These are phyloP conservation scores for Rhodotorula toruloides DNA, from an alignment of 768 basidiomycete genomes.

Conservation along the genomic window DNA sequence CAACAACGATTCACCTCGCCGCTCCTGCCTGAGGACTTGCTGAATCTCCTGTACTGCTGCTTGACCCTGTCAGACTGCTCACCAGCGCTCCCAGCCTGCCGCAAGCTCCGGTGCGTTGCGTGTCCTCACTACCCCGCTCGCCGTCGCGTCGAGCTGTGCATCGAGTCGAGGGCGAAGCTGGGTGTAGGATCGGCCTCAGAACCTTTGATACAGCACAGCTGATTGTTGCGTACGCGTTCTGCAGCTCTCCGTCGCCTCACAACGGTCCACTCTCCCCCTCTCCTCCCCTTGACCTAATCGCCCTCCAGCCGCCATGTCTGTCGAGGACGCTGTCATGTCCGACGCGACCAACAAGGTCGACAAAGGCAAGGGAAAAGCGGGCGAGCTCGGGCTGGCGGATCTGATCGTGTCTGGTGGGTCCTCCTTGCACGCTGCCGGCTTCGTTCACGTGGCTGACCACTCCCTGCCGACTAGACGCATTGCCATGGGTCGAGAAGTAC, in stretches of 20 bases:
- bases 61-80: too few species aligned
- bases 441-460: neutral
- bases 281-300: neutral
- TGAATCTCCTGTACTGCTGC: too few species aligned
- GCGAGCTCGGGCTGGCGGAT: slow-evolving; percentile 3
- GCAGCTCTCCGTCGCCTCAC: neutral
- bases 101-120: too few species aligned
- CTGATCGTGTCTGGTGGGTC: neutral
- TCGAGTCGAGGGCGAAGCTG: too few species aligned
- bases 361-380: slow-evolving; percentile 28
- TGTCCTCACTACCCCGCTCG: too few species aligned
- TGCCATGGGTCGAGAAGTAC: slow-evolving; percentile 86
- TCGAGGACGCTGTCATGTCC: neutral
- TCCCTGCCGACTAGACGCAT: neutral
- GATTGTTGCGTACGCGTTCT: too few species aligned
- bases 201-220: too few species aligned
- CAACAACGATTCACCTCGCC: too few species aligned
- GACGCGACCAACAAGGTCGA: slow-evolving; percentile 1
- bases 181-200: too few species aligned
- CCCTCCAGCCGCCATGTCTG: neutral
- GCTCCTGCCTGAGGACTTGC: too few species aligned
- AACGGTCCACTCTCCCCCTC: neutral
- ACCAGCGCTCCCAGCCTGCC: too few species aligned
- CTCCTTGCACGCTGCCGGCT: neutral
- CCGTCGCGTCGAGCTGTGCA: too few species aligned